These are phyloP conservation scores for Amborella trichopoda DNA, from an alignment of 164 flowering plant species.

Conservation along the genomic window DNA sequence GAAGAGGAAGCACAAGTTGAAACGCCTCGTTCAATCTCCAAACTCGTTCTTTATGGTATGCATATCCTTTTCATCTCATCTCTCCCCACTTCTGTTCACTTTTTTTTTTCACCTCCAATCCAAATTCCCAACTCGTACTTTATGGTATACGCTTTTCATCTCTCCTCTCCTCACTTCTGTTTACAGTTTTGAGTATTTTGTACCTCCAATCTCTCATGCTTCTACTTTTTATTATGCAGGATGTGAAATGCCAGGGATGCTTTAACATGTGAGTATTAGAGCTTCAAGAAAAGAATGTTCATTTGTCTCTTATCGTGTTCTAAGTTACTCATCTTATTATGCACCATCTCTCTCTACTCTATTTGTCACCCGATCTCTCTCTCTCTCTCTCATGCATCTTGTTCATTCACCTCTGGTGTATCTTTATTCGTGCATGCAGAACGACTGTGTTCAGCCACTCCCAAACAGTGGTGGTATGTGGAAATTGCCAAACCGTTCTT, in stretches of 20 bases:
- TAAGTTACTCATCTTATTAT: background rate
- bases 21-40: slow-evolving; percentile 11
- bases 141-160: no score
- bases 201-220: background rate
- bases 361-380: background rate
- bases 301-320: background rate
- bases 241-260: slow-evolving; percentile 14
- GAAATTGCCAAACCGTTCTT: slow-evolving; percentile 10
- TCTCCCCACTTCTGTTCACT: no score
- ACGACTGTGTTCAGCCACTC: slow-evolving; percentile 11
- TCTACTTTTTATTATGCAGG: slow-evolving; percentile 1
- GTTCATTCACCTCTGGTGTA: no score
- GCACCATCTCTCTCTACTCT: background rate
- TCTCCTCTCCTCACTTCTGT: no score
- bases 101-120: no score
- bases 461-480: slow-evolving; percentile 11
- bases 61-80: background rate
- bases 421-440: slow-evolving; percentile 3
- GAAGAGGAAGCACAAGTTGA: slow-evolving; percentile 12
- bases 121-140: no score
- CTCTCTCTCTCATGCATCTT: no score
- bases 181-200: no score
- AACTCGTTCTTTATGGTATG: slow-evolving; percentile 13
- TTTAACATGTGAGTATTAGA: slow-evolving; percentile 10
- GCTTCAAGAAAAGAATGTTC: no score